A percentile compares a stretch with the other conserved stretches of the same genome.
Evolutionary conservation across 129 eudicot genomes (phyloP).

Genomic region (Dittrichia graveolens): DNA sequence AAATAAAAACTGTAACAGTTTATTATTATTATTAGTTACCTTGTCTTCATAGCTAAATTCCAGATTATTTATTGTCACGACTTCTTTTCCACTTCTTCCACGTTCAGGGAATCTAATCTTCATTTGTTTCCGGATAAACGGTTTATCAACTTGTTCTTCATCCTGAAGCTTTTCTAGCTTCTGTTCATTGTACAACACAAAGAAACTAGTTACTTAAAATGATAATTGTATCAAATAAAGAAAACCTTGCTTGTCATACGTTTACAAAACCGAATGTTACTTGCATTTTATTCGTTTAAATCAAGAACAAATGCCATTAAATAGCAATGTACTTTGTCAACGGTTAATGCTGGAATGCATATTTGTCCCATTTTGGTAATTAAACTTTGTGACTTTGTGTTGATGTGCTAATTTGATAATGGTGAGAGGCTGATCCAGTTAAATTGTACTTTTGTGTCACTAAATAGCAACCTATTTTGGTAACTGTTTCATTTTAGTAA

Average conservation of each 20-base stretch:
- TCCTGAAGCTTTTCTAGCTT: conserved; percentile 96
- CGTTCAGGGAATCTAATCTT: conserved; percentile 97
- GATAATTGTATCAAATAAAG: background rate
- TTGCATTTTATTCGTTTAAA: background rate
- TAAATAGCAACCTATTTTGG: too few species aligned
- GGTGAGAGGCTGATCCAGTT: too few species aligned
- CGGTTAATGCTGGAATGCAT: too few species aligned
- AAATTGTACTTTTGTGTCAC: too few species aligned
- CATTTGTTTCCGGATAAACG: conserved; percentile 92
- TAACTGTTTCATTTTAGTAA: too few species aligned
- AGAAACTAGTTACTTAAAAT: background rate
- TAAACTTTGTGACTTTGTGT: too few species aligned
- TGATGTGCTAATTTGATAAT: too few species aligned
- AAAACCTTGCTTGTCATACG: background rate
- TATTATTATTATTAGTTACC: conserved; percentile 44
- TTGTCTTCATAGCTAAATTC: conserved; percentile 75
- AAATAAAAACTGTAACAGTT: background rate
- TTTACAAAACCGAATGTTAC: background rate
- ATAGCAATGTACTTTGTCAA: too few species aligned
- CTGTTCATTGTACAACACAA: conserved; percentile 44
- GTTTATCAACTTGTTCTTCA: conserved; percentile 92
- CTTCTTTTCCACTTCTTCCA: conserved; percentile 85
- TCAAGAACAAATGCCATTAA: background rate
- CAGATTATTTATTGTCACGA: conserved; percentile 59
- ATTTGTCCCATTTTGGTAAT: too few species aligned